Evolutionary conservation across 345 rosid species (phyloP), one percentile per base, ranked within the genome.

Genomic region (Cardamine chenopodiifolia): DNA sequence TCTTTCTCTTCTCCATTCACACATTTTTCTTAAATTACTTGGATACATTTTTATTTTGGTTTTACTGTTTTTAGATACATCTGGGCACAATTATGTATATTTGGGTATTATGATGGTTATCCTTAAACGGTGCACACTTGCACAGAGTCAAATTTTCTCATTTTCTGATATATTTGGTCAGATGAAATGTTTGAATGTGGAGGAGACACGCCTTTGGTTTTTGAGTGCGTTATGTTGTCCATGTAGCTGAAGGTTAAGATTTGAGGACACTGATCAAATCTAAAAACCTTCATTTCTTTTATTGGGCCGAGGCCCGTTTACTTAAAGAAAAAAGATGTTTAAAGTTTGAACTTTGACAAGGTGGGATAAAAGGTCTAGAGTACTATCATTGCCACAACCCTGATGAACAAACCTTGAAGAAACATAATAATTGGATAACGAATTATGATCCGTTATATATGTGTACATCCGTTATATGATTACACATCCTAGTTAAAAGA

Each of bases 1-100:
- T 81, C 80, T 78, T 39, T 22, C 22, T 70, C 61, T 23, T 52
- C 12, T 44, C 47, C 35, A 11, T 50, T 59, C 73, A 50, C 79
- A 75, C 62, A 35, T 57, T 74, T 56, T 65, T 56, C 31, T 66
- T 49, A 28, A 7, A 45, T 65, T 31, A 18, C 49, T 29, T 23
- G 25, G 2, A 9, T 22, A 23, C 29, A 8, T 23, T 39, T 61
- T 35, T 49, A 5, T 26, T 70, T 45, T 13, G 9, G 48, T 14
- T 6, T 14, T 12, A 42, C 28, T 29, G 9, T 8, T 26, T 26
- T 20, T 35, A 35, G 23, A 52, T 31, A 7, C 23, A 29, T 6
- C 4, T 70, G 15, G 12, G 8, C 1, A 47, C 32, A 44, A 6
- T 32, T 48, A n/a, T 37, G 40, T 23, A 13, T 31, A 29, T 19